Evolutionary conservation across 2,329 filamentous ascomycete species (phyloP).

Genomic region (Trichoderma koningii): DNA sequence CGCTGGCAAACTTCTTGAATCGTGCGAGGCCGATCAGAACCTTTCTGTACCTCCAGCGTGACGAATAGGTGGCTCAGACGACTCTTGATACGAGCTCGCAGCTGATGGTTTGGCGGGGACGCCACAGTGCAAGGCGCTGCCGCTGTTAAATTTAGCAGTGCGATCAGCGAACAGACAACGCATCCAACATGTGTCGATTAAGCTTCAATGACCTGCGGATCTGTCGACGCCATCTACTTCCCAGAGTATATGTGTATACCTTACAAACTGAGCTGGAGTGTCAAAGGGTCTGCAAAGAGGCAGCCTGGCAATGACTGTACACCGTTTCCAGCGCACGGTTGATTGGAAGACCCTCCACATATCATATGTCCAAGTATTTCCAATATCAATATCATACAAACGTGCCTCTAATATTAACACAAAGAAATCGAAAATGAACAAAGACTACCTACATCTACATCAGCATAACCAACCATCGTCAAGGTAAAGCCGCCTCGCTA

Average conservation of each 20-base stretch:
- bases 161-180: not conserved
- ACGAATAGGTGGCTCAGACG: constrained; percentile 9
- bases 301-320: too few species aligned
- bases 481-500: not conserved
- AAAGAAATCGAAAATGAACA: not conserved
- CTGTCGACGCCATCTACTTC: too few species aligned
- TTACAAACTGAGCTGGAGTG: too few species aligned
- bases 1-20: not conserved
- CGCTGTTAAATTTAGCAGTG: not conserved
- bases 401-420: not conserved
- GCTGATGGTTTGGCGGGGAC: not conserved
- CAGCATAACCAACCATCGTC: not conserved
- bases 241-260: too few species aligned
- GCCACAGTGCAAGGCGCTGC: constrained; percentile 1
- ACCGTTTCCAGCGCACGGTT: too few species aligned
- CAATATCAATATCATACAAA: not conserved
- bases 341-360: too few species aligned
- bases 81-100: not conserved
- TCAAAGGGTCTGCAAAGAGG: too few species aligned
- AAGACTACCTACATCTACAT: not conserved
- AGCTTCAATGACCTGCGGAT: not conserved
- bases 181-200: not conserved
- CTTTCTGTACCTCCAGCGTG: not conserved
- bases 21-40: not conserved
- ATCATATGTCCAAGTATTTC: not conserved